These are phyloP conservation scores for Deinandra increscens DNA, from an alignment of 129 eudicot species.

Conservation along the genomic window DNA sequence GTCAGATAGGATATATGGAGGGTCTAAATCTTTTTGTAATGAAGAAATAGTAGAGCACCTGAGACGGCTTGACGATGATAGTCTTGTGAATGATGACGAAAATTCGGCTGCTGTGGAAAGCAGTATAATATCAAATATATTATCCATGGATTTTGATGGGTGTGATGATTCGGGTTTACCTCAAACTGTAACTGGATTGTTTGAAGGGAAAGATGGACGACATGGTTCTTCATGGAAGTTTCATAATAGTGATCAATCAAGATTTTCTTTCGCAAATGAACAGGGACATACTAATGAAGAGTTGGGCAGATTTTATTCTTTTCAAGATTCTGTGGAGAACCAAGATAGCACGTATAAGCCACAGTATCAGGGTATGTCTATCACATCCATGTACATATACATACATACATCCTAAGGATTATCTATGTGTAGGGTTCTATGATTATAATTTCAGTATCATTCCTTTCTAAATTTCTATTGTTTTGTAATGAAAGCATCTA, in stretches of 20 bases:
- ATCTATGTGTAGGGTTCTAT: background rate
- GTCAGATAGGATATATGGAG: slow-evolving; percentile 68
- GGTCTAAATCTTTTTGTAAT: slow-evolving; percentile 69
- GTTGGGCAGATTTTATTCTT: slow-evolving; percentile 37
- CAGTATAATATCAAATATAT: slow-evolving; percentile 69
- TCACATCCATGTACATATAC: background rate
- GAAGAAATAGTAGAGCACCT: slow-evolving; percentile 86
- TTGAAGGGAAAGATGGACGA: slow-evolving; percentile 39
- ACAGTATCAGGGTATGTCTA: slow-evolving; percentile 52
- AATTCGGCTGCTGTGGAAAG: slow-evolving; percentile 60
- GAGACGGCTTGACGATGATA: slow-evolving; percentile 61
- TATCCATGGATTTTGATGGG: slow-evolving; percentile 64
- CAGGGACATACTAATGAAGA: slow-evolving; percentile 42
- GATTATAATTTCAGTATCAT: too few species aligned
- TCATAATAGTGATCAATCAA: slow-evolving; percentile 41
- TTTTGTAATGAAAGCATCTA: slow-evolving; percentile 36
- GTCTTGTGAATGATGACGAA: slow-evolving; percentile 37
- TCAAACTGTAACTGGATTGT: slow-evolving; percentile 39
- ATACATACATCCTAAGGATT: too few species aligned
- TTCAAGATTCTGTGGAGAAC: slow-evolving; percentile 34
- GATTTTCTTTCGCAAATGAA: slow-evolving; percentile 53
- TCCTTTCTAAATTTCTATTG: background rate
- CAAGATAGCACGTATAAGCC: slow-evolving; percentile 51
- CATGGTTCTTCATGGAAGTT: slow-evolving; percentile 53
- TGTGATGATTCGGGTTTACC: slow-evolving; percentile 49